Base-by-base conservation (phyloP, 176 grass and related monocot species). In the Aechmea fasciata region DNA sequence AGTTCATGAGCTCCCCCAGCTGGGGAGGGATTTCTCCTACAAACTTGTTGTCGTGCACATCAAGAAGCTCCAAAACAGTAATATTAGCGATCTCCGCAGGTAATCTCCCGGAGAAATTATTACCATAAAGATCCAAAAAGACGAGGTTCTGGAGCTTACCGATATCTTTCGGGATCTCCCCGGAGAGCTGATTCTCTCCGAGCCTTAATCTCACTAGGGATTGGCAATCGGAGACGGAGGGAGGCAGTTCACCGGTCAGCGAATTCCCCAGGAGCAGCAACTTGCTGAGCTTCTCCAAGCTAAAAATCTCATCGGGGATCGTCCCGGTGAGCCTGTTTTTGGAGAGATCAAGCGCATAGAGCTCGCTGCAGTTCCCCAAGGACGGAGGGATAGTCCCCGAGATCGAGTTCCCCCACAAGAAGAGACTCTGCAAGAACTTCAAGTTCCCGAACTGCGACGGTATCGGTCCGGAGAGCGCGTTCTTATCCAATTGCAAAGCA, bases 271-370 rank as follows among this genome's bases (percentile, higher is more conserved):
- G 64, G 1, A 99, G 78, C 3, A 93, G 84, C 20, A 99, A 81
- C 79, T 93, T 93, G 81, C 90, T 90, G 69, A 99, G 89, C 77
- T 99, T 99, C 71, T 90, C 75, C 10, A 99, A 72, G 3, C 57
- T 77, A 61, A 99, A 93, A 10, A 99, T 77, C 79, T 96, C 91
- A 70, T 88, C 88, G 0, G 91, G 91, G 50, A 90, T 72, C 2
- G n/a, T 50, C 24, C 87, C 76, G 1, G 10, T 64, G 10, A 90
- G 66, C 4, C 1, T 24, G 15, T 85, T 85, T 4, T 5, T 2
- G 0, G n/a, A 15, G 2, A 90, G 70, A 0, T 14, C 11, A 3
- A 83, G 29, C 11, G 10, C 9, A 9, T 64, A 62, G 11, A 90
- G 53, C 4, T 75, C 49, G 1, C 54, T 51, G 18, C 77, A 75